Conservation (phyloP, 2,329 filamentous ascomycete species). For the Nemania sp. region DNA sequence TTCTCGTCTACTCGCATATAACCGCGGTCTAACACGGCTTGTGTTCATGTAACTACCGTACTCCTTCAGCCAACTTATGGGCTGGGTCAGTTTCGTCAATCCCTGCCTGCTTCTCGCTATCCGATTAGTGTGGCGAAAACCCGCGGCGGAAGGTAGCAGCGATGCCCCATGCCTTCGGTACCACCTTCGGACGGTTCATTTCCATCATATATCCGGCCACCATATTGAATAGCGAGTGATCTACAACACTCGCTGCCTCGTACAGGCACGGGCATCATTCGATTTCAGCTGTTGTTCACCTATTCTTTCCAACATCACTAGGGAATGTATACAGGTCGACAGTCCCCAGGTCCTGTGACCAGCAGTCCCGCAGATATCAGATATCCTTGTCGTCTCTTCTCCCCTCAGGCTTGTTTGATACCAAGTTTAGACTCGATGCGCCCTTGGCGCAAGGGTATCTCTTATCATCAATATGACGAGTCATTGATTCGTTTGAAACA, state of each 20-base stretch:
- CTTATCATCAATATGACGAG: slow-evolving; percentile 2
- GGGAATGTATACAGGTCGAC: background rate
- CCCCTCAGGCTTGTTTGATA: background rate
- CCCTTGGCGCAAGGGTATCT: background rate
- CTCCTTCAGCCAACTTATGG: background rate
- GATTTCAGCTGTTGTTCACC: background rate
- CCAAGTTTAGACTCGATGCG: background rate
- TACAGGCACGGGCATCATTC: background rate
- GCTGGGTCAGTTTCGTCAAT: background rate
- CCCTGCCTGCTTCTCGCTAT: background rate
- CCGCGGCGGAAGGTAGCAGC: background rate
- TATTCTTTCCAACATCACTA: background rate
- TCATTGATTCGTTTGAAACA: slow-evolving; percentile 21
- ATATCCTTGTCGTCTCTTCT: background rate
- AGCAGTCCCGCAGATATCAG: background rate
- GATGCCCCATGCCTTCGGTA: background rate
- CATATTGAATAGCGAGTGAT: background rate
- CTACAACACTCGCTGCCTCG: background rate
- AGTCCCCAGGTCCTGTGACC: too few species aligned
- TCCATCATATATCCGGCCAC: background rate
- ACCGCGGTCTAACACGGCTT: too few species aligned
- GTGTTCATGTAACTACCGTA: background rate
- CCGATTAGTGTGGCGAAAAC: background rate
- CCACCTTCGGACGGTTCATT: background rate
- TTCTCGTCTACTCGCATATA: background rate